phyloP scores from a whole-genome alignment of 345 rosid genomes.

The Xanthoceras sorbifolium region DNA sequence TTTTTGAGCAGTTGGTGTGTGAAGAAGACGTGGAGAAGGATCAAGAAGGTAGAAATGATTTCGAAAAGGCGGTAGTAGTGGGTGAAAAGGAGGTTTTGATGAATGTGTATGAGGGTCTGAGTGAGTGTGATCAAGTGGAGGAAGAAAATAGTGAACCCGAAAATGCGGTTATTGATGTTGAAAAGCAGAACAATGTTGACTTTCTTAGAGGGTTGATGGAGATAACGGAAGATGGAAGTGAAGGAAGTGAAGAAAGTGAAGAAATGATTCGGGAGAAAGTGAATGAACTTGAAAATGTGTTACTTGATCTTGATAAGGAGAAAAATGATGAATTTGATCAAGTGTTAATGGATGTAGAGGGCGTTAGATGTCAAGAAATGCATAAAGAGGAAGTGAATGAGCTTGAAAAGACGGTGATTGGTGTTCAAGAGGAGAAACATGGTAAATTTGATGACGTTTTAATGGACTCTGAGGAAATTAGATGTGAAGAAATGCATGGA shows the following conservation, averaged over 20 bases:
- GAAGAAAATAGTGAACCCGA: neutral
- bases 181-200: neutral
- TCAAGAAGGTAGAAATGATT: neutral
- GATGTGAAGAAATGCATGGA: neutral
- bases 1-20: no score
- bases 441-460: neutral
- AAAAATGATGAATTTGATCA: neutral
- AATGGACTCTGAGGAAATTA: conserved; percentile 11
- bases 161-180: neutral
- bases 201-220: no score
- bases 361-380: neutral
- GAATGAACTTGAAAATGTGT: neutral
- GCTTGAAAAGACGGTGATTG: neutral
- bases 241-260: neutral
- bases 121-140: neutral
- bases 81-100: conserved; percentile 7
- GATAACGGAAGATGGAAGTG: neutral
- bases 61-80: conserved; percentile 7
- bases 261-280: neutral
- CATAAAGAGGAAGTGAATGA: neutral
- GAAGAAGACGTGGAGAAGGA: conserved; percentile 57
- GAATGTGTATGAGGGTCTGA: conserved; percentile 1
- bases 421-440: conserved; percentile 1
- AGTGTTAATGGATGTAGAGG: conserved; percentile 13
- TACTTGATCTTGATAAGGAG: neutral